These are phyloP conservation scores for Pisolithus albus DNA, from an alignment of 768 basidiomycete species.

Conservation along the genomic window DNA sequence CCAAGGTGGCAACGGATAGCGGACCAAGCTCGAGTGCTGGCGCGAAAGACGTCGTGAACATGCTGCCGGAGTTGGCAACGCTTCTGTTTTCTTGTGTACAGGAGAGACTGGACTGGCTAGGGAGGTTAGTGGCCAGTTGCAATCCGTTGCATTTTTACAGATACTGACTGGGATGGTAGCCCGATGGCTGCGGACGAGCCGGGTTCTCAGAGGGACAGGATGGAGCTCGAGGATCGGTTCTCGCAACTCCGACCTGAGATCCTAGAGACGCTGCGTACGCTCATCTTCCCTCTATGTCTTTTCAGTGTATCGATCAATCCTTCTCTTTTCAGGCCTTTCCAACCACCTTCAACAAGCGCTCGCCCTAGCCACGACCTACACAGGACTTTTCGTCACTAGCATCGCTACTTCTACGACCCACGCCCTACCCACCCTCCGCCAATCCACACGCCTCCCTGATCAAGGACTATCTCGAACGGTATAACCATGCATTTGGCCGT, in stretches of 20 bases:
- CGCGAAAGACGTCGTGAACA: constrained; percentile 38
- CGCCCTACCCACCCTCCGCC: constrained; percentile 53
- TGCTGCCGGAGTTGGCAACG: constrained; percentile 60
- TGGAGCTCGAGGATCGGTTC: constrained; percentile 62
- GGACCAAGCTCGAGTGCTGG: constrained; percentile 1
- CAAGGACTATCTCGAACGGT: constrained; percentile 66
- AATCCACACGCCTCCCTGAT: constrained; percentile 62
- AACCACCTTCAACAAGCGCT: constrained; percentile 69
- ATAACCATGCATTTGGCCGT: constrained; percentile 78
- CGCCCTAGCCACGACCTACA: constrained; percentile 76
- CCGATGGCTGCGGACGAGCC: constrained; percentile 40
- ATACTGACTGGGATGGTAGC: constrained; percentile 25
- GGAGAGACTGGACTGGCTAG: constrained; percentile 65
- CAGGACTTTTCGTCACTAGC: constrained; percentile 83
- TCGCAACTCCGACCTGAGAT: constrained; percentile 66
- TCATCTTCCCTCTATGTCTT: background rate
- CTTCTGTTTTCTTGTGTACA: constrained; percentile 58
- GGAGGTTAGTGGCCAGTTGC: constrained; percentile 35
- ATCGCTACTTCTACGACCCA: constrained; percentile 67
- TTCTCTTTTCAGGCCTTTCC: constrained; percentile 44
- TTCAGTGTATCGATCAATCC: background rate
- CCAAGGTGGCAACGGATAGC: constrained; percentile 22
- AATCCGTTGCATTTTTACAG: background rate
- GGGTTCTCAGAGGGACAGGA: constrained; percentile 47
- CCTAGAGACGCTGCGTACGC: constrained; percentile 73